Percentiles rank a stretch among this genome's conserved stretches.
These are phyloP conservation scores for Apiospora sp. DNA, from an alignment of 2,329 filamentous ascomycete genomes.

Conservation along the genomic window DNA sequence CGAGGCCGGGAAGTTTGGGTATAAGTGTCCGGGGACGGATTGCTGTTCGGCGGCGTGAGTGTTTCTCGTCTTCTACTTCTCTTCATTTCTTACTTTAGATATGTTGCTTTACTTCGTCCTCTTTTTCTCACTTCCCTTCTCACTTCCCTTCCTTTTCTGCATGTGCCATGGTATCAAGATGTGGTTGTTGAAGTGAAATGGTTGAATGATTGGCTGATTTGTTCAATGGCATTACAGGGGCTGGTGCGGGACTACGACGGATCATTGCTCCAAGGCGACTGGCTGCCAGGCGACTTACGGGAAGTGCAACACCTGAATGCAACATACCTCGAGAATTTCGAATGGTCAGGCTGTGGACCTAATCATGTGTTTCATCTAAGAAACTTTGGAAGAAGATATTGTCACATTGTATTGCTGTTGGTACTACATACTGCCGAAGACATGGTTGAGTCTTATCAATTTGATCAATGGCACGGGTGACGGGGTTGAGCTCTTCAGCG, in stretches of 20 bases:
- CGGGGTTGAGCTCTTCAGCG: neutral
- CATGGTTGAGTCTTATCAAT: neutral
- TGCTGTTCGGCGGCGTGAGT: conserved; percentile 43
- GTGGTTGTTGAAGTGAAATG: neutral
- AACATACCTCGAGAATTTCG: neutral
- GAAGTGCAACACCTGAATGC: conserved; percentile 31
- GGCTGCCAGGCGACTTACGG: conserved; percentile 42
- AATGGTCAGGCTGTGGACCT: neutral
- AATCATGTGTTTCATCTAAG: neutral
- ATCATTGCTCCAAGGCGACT: conserved; percentile 37
- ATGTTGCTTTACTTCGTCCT: neutral
- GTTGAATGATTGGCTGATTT: neutral
- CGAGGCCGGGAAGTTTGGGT: conserved; percentile 39
- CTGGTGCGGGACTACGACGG: conserved; percentile 41
- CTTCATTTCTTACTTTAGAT: neutral
- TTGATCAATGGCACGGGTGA: too few relatives aligned
- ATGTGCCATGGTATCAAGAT: neutral
- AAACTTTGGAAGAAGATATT: neutral
- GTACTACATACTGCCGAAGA: neutral
- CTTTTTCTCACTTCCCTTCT: too few relatives aligned
- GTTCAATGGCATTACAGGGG: conserved; percentile 34
- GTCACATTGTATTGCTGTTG: neutral
- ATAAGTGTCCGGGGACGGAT: conserved; percentile 37
- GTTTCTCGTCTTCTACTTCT: neutral
- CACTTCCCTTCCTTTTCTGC: neutral